Evolutionary conservation across 2,329 filamentous ascomycete genomes (phyloP), one percentile per base, ranked within the genome.

Genomic region (Aspergillus versicolor): DNA sequence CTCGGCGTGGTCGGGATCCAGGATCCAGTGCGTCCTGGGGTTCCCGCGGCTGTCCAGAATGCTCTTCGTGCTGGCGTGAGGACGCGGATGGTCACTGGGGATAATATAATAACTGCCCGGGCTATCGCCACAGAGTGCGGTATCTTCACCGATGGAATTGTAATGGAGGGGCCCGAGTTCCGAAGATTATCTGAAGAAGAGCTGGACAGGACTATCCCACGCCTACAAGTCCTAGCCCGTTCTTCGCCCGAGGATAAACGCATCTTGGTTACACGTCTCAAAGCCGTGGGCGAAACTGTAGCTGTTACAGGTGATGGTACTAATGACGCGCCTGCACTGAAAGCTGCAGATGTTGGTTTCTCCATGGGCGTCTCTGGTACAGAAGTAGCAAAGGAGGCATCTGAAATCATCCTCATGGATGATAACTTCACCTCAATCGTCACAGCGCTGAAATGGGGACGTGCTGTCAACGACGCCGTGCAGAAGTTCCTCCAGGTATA

Each of bases 401-500:
- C 90, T 7, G 88, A 89, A 38, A 93, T 93, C 59, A 91, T 93
- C 65, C 80, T 93, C 11, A 92, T 92, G 89, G 90, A 92, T 68
- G 90, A 93, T 74, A 92, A 92, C 76, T 93, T 93, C 73, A 83
- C 86, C 24, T 92, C 89, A 15, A 93, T 92, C 59, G 88, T 93
- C 63, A 91, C 90, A 74, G 90, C 90, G 12, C 80, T 92, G 64
- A 88, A 88, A 65, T 93, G 90, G 90, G 90, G 90, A 50, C 83
- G 88, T 22, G 86, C 88, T 34, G 88, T 91, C 65, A 90, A 90
- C 67, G 88, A 91, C 67, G 86, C 88, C 1, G 88, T 90, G 66
- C 90, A 90, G 78, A 87, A 88, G 60, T 91, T 91, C 73, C 77
- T 91, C 49, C 77, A 78, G 68, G 67, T 69, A 53, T 13, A 54